Percentiles rank a stretch among this genome's conserved stretches.
phyloP scores from a whole-genome alignment of 208 protist species.

The Crithidia fasciculata region DNA sequence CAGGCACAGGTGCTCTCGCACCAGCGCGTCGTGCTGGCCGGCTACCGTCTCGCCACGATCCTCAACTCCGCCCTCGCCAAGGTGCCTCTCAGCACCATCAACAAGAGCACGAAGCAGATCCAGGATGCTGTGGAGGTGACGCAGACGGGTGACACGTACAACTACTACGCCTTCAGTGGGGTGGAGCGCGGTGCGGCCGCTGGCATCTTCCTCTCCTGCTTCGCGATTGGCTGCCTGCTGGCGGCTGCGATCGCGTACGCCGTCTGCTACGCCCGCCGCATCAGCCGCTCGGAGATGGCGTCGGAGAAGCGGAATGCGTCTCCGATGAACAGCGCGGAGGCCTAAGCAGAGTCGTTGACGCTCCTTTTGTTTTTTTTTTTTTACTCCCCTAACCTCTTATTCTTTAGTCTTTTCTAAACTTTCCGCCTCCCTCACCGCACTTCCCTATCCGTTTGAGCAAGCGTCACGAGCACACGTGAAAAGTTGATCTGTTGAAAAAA shows the following conservation, averaged over 20 bases:
- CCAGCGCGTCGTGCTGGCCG: constrained; percentile 35
- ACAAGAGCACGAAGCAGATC: constrained; percentile 16
- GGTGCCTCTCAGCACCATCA: constrained; percentile 26
- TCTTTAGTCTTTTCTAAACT: too few species aligned
- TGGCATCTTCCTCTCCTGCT: constrained; percentile 25
- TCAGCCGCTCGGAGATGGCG: not conserved
- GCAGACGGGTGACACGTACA: constrained; percentile 25
- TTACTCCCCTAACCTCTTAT: too few species aligned
- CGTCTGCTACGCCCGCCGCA: not conserved
- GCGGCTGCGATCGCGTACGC: constrained; percentile 11
- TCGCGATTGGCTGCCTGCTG: constrained; percentile 18
- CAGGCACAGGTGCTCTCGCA: constrained; percentile 10
- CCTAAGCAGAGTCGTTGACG: not conserved
- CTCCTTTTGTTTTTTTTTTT: too few species aligned
- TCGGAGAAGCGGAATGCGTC: not conserved
- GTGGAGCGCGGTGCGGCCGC: constrained; percentile 18
- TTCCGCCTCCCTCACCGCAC: too few species aligned
- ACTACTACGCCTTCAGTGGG: constrained; percentile 33
- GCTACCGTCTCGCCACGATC: constrained; percentile 38
- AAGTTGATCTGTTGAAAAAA: too few species aligned
- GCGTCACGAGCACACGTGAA: too few species aligned
- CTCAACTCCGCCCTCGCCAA: constrained; percentile 31
- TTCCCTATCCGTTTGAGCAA: too few species aligned
- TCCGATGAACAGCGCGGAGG: not conserved
- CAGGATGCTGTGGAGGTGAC: constrained; percentile 16